Base-by-base conservation (phyloP, 139 green algal genomes). In the Dunaliella primolecta region DNA sequence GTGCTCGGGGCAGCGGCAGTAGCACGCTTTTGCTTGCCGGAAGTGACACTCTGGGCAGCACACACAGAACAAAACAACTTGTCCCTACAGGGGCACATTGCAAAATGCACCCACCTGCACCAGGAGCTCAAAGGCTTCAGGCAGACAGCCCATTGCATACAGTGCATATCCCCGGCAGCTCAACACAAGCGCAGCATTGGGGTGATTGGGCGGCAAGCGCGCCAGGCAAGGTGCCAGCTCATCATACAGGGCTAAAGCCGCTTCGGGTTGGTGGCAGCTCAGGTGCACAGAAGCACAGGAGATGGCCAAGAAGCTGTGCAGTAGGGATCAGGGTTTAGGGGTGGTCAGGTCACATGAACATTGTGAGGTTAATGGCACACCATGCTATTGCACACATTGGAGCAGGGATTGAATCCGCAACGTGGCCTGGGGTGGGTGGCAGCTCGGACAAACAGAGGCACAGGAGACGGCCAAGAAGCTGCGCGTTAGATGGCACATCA, bases 91-190 rank as follows among this genome's bases (percentile, higher is more conserved):
- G 46, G 46, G 46, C 46, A 64, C 46, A 64, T 15, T 64, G 46
- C 46, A 64, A 7, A 15, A 15, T 15, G 15, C 46, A 64, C 46
- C 46, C 46, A 64, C 87, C 84, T 90, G 81, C 46, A 90, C 87
- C 77, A 88, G 27, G 24, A 89, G 77, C 71, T 91, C 86, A 86
- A 89, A 93, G 0, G 90, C 86, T 30, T 70, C 74, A 82, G 88
- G 81, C 84, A 90, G 72, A n/a, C 80, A 31, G 0, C 87, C 84
- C 35, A 77, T 30, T 31, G 86, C 84, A 79, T 90, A 83, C 78
- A 91, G 81, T 23, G 87, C 88, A 64, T 85, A 90, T 1, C 36
- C 87, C 36, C 38, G 79, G 81, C 79, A 56, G 84, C 87, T 84
- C 57, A 89, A 79, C 35, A 91, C 56, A 30, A 90, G 55, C 31